Evolutionary conservation across 805 yeast genomes (phyloP), one percentile per base, ranked within the genome.

Genomic region (Wickerhamomyces strasburgensis): DNA sequence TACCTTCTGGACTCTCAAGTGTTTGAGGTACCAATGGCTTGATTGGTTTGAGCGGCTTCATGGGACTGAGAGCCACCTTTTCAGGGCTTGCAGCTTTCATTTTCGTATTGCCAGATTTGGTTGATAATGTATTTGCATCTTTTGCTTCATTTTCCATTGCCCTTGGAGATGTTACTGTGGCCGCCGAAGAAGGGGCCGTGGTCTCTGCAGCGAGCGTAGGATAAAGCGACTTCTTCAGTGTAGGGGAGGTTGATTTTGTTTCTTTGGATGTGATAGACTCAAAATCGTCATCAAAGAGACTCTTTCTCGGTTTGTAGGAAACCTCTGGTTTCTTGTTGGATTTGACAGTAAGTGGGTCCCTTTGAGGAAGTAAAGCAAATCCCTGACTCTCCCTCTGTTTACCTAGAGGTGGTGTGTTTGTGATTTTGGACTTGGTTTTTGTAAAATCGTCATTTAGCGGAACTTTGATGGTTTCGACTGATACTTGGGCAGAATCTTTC

Each of bases 311-410:
- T n/a, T 40, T 42, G 10, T 26, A 5, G 6, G 6, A 14, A 1
- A 28, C 37, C 11, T 35, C 36, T 8, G 19, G 19, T 37, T 50
- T 52, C 35, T 51, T 49, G 3, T 48, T 44, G 8, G 58, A 49
- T 31, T 57, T 56, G 10, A 56, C 50, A 1, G 56, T 52, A 19
- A 58, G 35, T 2, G 61, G 60, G 18, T 47, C 59, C 40, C 56
- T 47, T 9, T 52, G 56, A 0, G 62, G 61, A 23, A 57, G 32
- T 6, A 55, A 37, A 5, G 59, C 60, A 47, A 57, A 56, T 0
- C 60, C 59, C 37, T 52, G 54, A 19, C 55, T 56, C 27, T 53
- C 57, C 14, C 58, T 40, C 14, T 50, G 42, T 8, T 30, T 45
- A 3, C 39, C 27, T 5, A 53, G 44, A 4, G 55, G 50, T 8